Evolutionary conservation across 495 filamentous ascomycete genomes (phyloP).

Genomic region (Penicillium desertorum): DNA sequence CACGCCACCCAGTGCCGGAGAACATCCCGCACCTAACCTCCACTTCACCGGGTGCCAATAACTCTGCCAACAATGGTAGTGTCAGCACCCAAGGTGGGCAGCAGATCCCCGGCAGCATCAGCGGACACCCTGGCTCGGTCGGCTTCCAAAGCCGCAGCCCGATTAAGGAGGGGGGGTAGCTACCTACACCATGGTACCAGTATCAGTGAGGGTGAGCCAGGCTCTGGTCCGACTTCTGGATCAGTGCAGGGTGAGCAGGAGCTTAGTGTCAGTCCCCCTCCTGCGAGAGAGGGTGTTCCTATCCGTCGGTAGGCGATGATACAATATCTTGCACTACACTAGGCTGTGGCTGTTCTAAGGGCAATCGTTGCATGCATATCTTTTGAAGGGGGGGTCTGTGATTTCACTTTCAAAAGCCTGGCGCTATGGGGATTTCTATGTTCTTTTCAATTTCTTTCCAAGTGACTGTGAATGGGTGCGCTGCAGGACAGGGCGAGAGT

Average conservation of each 20-base stretch:
- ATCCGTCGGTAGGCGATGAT: constrained; percentile 51
- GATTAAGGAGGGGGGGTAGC: constrained; percentile 74
- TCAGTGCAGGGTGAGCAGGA: constrained; percentile 34
- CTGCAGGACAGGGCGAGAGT: constrained; percentile 29
- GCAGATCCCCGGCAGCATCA: constrained; percentile 48
- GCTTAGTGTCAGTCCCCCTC: constrained; percentile 47
- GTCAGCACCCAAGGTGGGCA: constrained; percentile 42
- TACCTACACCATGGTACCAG: constrained; percentile 75
- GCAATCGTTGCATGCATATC: constrained; percentile 14
- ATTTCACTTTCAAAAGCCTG: constrained; percentile 42
- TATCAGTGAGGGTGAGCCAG: constrained; percentile 61
- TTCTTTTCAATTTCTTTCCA: constrained; percentile 5
- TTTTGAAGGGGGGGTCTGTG: constrained; percentile 16
- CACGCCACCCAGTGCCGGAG: constrained; percentile 91
- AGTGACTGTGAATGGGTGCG: constrained; percentile 6
- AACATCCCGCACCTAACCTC: constrained; percentile 90
- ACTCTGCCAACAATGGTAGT: constrained; percentile 41
- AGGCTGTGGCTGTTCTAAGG: neutral
- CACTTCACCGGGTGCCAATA: constrained; percentile 61
- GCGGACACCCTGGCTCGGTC: constrained; percentile 46
- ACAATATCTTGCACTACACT: neutral
- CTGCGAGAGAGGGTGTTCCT: constrained; percentile 59
- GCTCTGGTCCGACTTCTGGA: constrained; percentile 20
- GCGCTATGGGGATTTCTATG: constrained; percentile 39
- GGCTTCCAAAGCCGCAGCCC: constrained; percentile 69